Evolutionary conservation across 306 rosid species (phyloP).

Genomic region (Oxytropis ochrocephala): DNA sequence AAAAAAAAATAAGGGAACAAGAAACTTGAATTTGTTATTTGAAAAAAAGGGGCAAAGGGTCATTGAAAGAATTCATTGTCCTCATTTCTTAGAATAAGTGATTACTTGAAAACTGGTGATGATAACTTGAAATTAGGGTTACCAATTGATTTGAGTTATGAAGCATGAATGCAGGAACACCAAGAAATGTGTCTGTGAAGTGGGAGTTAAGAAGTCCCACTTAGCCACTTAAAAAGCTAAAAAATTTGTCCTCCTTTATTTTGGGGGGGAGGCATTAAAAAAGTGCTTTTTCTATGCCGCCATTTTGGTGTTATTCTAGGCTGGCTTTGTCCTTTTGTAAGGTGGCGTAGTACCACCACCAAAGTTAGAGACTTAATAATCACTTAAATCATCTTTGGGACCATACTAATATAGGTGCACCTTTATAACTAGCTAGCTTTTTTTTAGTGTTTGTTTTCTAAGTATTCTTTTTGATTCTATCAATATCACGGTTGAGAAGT

Average conservation of each 20-base stretch:
- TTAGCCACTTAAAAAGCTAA: constrained; percentile 2
- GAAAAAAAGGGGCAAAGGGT: constrained; percentile 15
- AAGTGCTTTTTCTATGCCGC: constrained; percentile 36
- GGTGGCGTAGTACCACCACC: constrained; percentile 26
- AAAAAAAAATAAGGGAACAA: neutral
- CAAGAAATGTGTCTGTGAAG: constrained; percentile 32
- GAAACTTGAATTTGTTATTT: neutral
- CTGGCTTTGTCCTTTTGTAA: constrained; percentile 26
- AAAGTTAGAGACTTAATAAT: constrained; percentile 12
- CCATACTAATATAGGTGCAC: constrained; percentile 17
- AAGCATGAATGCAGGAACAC: constrained; percentile 31
- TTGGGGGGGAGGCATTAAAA: constrained; percentile 32
- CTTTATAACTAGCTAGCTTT: constrained; percentile 21
- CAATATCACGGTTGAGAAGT: constrained; percentile 2
- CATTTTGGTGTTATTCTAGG: constrained; percentile 36
- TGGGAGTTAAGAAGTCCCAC: constrained; percentile 30
- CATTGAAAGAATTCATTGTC: neutral
- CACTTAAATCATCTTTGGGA: constrained; percentile 32
- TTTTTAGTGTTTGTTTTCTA: constrained; percentile 4
- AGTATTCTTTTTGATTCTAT: neutral
- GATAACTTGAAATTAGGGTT: constrained; percentile 11
- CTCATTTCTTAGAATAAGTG: constrained; percentile 12
- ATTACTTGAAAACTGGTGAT: constrained; percentile 19
- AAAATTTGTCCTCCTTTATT: constrained; percentile 38
- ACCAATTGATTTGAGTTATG: neutral